phyloP scores from a whole-genome alignment of 2,329 filamentous ascomycete species.

The Colletotrichum truncatum region DNA sequence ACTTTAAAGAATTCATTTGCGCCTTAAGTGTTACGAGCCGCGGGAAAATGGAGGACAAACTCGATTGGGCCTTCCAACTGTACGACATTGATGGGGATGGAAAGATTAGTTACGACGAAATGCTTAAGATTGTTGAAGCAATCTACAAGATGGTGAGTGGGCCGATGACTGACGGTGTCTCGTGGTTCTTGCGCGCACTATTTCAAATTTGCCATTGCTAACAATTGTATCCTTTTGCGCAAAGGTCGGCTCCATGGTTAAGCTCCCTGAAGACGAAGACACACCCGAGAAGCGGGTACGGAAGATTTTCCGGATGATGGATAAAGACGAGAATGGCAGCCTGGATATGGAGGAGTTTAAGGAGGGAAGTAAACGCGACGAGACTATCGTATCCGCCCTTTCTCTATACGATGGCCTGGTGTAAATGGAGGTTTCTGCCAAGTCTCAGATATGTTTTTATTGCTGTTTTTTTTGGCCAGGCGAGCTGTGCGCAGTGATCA shows the following conservation, averaged over 20 bases:
- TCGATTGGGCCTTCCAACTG: constrained; percentile 99
- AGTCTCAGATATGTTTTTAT: background rate
- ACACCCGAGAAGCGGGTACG: constrained; percentile 97
- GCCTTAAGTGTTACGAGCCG: constrained; percentile 95
- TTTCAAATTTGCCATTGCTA: background rate
- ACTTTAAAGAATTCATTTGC: constrained; percentile 99
- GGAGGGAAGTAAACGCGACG: constrained; percentile 97
- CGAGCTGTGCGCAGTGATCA: constrained; percentile 19
- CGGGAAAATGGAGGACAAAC: constrained; percentile 99
- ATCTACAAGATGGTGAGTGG: constrained; percentile 96
- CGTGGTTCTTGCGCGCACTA: background rate
- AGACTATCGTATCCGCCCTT: constrained; percentile 97
- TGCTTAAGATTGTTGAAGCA: constrained; percentile 97
- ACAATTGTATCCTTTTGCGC: background rate
- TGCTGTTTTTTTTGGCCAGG: constrained; percentile 8
- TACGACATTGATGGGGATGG: constrained; percentile 99
- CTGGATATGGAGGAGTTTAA: constrained; percentile 99
- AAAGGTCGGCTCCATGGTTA: constrained; percentile 98
- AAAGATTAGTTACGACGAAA: constrained; percentile 99
- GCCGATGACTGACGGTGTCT: background rate
- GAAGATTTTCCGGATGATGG: constrained; percentile 99
- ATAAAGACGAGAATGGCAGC: constrained; percentile 99
- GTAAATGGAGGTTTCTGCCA: constrained; percentile 48
- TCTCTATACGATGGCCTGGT: constrained; percentile 97
- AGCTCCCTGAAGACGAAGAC: constrained; percentile 97